Evolutionary conservation across 768 basidiomycete species (phyloP).

Genomic region (Naganishia kalamii): DNA sequence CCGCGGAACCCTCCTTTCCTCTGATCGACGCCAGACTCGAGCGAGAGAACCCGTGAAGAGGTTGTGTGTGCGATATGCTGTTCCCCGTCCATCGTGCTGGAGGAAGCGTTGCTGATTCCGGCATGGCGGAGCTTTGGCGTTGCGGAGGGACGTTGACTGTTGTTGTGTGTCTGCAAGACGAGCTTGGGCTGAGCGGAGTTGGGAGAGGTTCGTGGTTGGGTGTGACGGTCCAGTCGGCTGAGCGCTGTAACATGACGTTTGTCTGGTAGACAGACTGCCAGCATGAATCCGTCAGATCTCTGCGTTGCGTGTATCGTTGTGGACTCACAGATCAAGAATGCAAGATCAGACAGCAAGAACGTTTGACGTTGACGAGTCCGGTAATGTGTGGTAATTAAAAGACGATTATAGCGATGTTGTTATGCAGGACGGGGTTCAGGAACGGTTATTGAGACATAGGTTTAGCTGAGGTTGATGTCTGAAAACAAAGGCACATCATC

Average conservation of each 20-base stretch:
- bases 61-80: slow-evolving; percentile 2
- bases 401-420: too few species aligned
- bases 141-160: not conserved
- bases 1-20: not conserved
- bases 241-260: not conserved
- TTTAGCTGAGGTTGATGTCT: too few species aligned
- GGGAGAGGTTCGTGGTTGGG: not conserved
- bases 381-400: too few species aligned
- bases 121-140: slow-evolving; percentile 9
- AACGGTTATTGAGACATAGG: too few species aligned
- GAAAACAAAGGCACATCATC: too few species aligned
- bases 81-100: not conserved
- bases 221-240: slow-evolving; percentile 7
- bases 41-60: not conserved
- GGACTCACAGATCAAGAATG: too few species aligned
- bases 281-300: too few species aligned
- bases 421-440: too few species aligned
- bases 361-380: too few species aligned
- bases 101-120: slow-evolving; percentile 5
- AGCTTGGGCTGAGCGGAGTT: not conserved
- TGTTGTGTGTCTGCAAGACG: not conserved
- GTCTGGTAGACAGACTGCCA: too few species aligned
- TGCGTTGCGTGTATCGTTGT: too few species aligned
- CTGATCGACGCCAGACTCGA: not conserved
- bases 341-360: too few species aligned